Conservation (phyloP, 495 filamentous ascomycete genomes). For the Aspergillus nidulans region DNA sequence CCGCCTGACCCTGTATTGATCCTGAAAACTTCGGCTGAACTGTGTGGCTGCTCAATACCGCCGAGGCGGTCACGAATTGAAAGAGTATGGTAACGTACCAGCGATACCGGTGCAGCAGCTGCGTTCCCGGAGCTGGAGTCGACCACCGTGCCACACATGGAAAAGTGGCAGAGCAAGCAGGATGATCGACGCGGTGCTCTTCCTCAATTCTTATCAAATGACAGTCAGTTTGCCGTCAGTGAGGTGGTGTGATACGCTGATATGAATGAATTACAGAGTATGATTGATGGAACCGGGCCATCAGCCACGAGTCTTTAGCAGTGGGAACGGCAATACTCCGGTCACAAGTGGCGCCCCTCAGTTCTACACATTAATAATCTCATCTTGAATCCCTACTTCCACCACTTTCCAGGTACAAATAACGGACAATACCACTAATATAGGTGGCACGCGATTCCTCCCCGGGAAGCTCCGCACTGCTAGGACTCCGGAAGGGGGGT, state of each 20-base stretch:
- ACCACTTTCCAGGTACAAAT: conserved; percentile 2
- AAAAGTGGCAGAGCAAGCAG: background rate
- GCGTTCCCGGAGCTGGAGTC: conserved; percentile 1
- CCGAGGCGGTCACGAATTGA: conserved; percentile 3
- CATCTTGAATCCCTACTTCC: conserved; percentile 1
- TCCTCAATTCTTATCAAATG: too few species aligned
- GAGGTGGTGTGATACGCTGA: conserved; percentile 4
- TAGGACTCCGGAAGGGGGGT: background rate
- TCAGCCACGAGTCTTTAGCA: background rate
- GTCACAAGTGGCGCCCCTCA: background rate
- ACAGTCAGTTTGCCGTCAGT: background rate
- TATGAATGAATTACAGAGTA: background rate
- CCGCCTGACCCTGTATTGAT: conserved; percentile 6
- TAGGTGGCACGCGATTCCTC: conserved; percentile 18
- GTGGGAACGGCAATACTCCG: background rate
- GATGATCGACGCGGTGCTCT: too few species aligned
- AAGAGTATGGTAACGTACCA: conserved; percentile 13
- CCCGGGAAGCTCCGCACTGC: conserved; percentile 14
- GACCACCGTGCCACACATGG: background rate
- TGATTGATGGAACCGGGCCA: too few species aligned
- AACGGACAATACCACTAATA: background rate
- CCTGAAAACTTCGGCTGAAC: background rate
- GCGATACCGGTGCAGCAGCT: background rate
- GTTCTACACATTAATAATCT: background rate
- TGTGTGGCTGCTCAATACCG: background rate